Evolutionary conservation across 2,329 filamentous ascomycete species (phyloP).

Genomic region (Dactylonectria macrodidyma): DNA sequence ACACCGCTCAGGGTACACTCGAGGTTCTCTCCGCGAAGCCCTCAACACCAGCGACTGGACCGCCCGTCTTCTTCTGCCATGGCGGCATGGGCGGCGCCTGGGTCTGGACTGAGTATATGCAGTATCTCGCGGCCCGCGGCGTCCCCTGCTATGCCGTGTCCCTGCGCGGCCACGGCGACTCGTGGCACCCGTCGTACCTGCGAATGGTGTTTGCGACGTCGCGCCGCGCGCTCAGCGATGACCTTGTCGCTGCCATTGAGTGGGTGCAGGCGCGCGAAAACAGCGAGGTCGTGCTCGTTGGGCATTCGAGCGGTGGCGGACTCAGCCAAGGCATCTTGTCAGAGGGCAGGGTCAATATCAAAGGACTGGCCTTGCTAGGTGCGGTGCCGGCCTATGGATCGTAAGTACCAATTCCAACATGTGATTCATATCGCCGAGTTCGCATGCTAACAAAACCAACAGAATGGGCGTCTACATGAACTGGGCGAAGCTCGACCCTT

Average conservation of each 20-base stretch:
- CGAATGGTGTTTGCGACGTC: constrained; percentile 64
- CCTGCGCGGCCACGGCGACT: constrained; percentile 66
- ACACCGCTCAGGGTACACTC: constrained; percentile 61
- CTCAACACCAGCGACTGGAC: constrained; percentile 27
- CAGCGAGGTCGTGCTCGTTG: constrained; percentile 60
- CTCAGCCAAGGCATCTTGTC: constrained; percentile 65
- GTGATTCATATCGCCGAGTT: neutral
- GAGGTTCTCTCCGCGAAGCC: constrained; percentile 64
- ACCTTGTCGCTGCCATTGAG: constrained; percentile 60
- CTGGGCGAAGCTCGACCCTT: constrained; percentile 63
- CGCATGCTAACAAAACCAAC: neutral
- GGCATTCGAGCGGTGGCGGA: constrained; percentile 67
- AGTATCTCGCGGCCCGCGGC: constrained; percentile 59
- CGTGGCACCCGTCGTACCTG: constrained; percentile 65
- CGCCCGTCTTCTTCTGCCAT: constrained; percentile 66
- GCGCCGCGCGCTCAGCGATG: constrained; percentile 58
- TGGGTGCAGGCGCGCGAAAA: constrained; percentile 51
- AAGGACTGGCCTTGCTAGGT: constrained; percentile 62
- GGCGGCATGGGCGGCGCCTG: constrained; percentile 69
- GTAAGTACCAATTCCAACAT: constrained; percentile 35
- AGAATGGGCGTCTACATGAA: constrained; percentile 63
- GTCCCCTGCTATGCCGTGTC: constrained; percentile 68
- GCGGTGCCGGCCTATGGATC: constrained; percentile 61
- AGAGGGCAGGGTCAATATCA: constrained; percentile 56
- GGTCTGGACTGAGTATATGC: constrained; percentile 68